Conservation (phyloP, 805 yeast genomes). For the Wickerhamiella sergipiensis region DNA sequence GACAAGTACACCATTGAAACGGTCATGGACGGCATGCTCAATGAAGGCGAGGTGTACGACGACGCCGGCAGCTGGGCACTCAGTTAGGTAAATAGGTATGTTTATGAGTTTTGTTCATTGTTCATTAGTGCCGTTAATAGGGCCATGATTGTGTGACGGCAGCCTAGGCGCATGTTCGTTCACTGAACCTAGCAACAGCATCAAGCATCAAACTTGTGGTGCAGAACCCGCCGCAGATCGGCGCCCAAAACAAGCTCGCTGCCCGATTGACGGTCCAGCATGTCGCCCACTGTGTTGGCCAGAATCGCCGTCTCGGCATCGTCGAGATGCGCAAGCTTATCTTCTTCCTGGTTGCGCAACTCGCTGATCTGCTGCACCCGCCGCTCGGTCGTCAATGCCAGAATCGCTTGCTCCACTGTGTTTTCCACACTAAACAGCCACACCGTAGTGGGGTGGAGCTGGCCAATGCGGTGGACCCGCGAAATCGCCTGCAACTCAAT, state of each 20-base stretch:
- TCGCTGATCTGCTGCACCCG: constrained; percentile 29
- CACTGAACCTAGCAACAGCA: too few relatives aligned
- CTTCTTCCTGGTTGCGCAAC: constrained; percentile 3
- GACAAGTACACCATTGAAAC: constrained; percentile 1
- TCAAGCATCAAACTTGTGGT: not conserved
- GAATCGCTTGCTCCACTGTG: constrained; percentile 81
- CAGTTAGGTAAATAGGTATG: not conserved
- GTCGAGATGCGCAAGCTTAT: constrained; percentile 1
- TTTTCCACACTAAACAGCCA: constrained; percentile 83
- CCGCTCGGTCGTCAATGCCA: constrained; percentile 50
- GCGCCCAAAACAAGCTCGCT: constrained; percentile 13
- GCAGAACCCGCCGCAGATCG: constrained; percentile 8
- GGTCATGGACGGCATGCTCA: constrained; percentile 1
- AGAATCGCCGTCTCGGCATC: constrained; percentile 11
- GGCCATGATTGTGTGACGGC: too few relatives aligned
- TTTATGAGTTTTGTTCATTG: too few relatives aligned
- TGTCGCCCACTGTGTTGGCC: constrained; percentile 6
- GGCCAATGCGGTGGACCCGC: constrained; percentile 88
- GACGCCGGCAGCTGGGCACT: constrained; percentile 5
- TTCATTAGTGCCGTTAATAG: too few relatives aligned
- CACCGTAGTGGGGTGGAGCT: constrained; percentile 62
- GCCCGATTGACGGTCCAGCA: constrained; percentile 15
- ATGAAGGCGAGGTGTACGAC: constrained; percentile 8
- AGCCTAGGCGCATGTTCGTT: too few relatives aligned
- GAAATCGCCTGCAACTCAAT: constrained; percentile 86